Evolutionary conservation across 1,284 basidiomycete genomes (phyloP), one percentile per base, ranked within the genome.

Genomic region (Earliella scabrosa): DNA sequence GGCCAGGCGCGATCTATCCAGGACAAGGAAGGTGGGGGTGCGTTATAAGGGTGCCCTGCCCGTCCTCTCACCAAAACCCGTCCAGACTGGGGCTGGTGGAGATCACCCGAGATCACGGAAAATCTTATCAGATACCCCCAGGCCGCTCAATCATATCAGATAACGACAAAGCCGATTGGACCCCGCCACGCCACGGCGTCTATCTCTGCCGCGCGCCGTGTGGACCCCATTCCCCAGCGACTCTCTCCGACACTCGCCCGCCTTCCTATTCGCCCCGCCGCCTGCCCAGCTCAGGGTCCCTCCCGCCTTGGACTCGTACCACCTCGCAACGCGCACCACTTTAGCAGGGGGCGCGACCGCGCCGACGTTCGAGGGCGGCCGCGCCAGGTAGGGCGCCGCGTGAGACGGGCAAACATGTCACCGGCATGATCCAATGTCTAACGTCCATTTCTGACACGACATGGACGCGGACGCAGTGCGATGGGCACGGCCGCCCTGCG

Each of bases 41-140:
- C 45, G 60, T 62, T 62, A 59, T 62, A 62, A 62, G 53, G 55
- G 26, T 26, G 31, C 26, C 11, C 16, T 36, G 24, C 23, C 47
- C 23, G 26, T 23, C 29, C 36, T 31, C 27, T 44, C 49, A 20
- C 27, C 44, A 29, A 31, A 16, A 26, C 27, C 23, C 31, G 5
- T n/a, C 21, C n/a, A 8, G 21, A 52, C 36, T 45, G 40, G 40
- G 35, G 49, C 21, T n/a, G 18, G 48, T n/a, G 44, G 21, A 23
- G 35, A 51, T 45, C 47, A 52, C 32, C 41, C 48, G 29, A 54
- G 43, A 49, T 40, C 55, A 32, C 49, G 49, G 31, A 45, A 41
- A 43, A 59, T 62, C 60, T 62, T 57, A 62, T 62, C 60, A 50
- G 60, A 62, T 62, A 62, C 36, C 44, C 31, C 8, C 32, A 18